Evolutionary conservation across 140 eudicot genomes (phyloP).

Genomic region (Erigeron philadelphicus): DNA sequence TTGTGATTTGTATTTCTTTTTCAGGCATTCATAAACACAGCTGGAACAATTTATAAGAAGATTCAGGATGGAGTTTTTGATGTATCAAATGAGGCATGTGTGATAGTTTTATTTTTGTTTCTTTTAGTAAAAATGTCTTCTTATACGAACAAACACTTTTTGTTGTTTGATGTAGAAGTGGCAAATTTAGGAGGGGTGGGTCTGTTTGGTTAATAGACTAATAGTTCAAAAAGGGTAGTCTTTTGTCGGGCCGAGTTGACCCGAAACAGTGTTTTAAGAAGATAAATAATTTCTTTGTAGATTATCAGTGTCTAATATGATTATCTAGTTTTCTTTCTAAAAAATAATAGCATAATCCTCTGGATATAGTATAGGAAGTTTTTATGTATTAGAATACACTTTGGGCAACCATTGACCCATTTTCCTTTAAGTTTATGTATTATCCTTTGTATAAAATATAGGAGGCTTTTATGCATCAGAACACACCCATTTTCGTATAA

Average conservation of each 20-base stretch:
- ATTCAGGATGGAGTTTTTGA: constrained; percentile 93
- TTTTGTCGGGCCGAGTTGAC: not conserved
- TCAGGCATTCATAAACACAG: constrained; percentile 91
- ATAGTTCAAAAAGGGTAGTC: not conserved
- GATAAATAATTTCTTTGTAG: not conserved
- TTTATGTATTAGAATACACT: not conserved
- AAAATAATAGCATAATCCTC: not conserved
- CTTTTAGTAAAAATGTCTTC: not conserved
- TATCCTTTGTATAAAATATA: not conserved
- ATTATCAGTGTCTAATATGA: not conserved
- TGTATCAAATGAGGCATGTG: constrained; percentile 65
- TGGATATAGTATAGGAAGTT: not conserved
- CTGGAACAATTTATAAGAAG: constrained; percentile 77
- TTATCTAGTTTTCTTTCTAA: not conserved
- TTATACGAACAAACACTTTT: not conserved
- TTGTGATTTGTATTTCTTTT: constrained; percentile 13
- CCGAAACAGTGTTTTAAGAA: not conserved
- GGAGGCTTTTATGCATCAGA: not conserved
- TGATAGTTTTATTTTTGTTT: not conserved
- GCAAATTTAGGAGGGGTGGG: not conserved
- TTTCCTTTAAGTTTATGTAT: not conserved
- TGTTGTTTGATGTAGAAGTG: not conserved
- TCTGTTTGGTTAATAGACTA: not conserved
- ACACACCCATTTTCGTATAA: not conserved
- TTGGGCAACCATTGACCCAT: not conserved